Percentiles rank a stretch among this genome's conserved stretches.
phyloP scores from a whole-genome alignment of 768 basidiomycete species.

The Kwoniella sp. region DNA sequence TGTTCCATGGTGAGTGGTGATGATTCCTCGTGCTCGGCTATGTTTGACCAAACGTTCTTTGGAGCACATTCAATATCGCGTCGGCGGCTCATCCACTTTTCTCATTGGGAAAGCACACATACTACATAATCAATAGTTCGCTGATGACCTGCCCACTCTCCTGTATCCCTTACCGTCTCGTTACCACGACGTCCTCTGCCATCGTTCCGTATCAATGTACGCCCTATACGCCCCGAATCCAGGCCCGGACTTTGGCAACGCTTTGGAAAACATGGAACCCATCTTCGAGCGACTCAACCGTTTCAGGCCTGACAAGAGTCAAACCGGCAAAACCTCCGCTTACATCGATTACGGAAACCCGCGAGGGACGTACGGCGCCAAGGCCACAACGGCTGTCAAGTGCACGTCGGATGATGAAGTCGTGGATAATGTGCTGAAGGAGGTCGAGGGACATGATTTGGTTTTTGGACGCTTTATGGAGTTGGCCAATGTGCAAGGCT shows the following conservation, averaged over 20 bases:
- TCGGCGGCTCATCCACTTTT: too few relatives aligned
- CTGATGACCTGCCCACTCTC: too few relatives aligned
- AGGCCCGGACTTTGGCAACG: slow-evolving; percentile 81
- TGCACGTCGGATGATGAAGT: slow-evolving; percentile 76
- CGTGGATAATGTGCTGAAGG: slow-evolving; percentile 66
- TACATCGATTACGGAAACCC: slow-evolving; percentile 88
- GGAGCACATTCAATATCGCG: too few relatives aligned
- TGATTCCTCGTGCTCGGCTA: too few relatives aligned
- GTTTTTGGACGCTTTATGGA: slow-evolving; percentile 81
- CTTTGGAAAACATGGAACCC: slow-evolving; percentile 78
- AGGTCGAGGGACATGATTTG: slow-evolving; percentile 72
- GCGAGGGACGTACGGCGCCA: slow-evolving; percentile 77
- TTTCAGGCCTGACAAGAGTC: slow-evolving; percentile 22
- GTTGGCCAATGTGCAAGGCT: slow-evolving; percentile 77
- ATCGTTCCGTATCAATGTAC: too few relatives aligned
- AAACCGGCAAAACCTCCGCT: slow-evolving; percentile 61
- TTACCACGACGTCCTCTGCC: too few relatives aligned
- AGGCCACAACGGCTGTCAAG: slow-evolving; percentile 73
- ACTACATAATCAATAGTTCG: too few relatives aligned
- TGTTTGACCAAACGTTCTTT: too few relatives aligned
- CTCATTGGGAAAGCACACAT: too few relatives aligned
- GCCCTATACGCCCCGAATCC: too few relatives aligned
- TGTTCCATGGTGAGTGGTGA: slow-evolving; percentile 65
- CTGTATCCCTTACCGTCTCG: too few relatives aligned
- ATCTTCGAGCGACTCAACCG: slow-evolving; percentile 84